Conservation (phyloP, 2,329 filamentous ascomycete species). For the Penicillium rolfsii region DNA sequence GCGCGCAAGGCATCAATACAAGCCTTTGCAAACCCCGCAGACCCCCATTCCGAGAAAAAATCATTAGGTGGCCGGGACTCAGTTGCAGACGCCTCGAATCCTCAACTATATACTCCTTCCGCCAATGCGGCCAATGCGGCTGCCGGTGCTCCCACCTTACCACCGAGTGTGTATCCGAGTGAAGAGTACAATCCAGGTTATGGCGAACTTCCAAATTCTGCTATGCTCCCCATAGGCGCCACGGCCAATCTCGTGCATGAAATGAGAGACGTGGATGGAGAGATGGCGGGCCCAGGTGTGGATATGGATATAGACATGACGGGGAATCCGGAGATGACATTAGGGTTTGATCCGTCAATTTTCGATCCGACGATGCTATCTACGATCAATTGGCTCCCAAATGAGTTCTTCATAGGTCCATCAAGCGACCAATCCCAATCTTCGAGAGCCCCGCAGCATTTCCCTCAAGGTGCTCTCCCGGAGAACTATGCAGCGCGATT, state of each 20-base stretch:
- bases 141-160: constrained; percentile 10
- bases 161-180: constrained; percentile 12
- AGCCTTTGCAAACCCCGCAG: neutral
- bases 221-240: constrained; percentile 15
- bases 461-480: constrained; percentile 22
- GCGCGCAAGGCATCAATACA: constrained; percentile 8
- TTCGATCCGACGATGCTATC: constrained; percentile 35
- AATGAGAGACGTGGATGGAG: constrained; percentile 15
- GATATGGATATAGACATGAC: constrained; percentile 27
- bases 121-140: constrained; percentile 13
- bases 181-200: constrained; percentile 13
- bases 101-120: constrained; percentile 12
- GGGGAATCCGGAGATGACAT: constrained; percentile 22
- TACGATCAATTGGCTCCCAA: constrained; percentile 45
- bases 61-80: constrained; percentile 6
- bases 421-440: constrained; percentile 19
- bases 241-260: constrained; percentile 11
- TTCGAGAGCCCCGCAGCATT: constrained; percentile 21
- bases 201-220: constrained; percentile 14
- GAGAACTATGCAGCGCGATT: constrained; percentile 26
- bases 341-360: constrained; percentile 33
- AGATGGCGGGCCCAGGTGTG: constrained; percentile 14
- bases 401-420: constrained; percentile 32
- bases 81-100: constrained; percentile 4
- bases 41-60: constrained; percentile 1